phyloP scores from a whole-genome alignment of 2,329 filamentous ascomycete species.

The Clonostachys rosea region DNA sequence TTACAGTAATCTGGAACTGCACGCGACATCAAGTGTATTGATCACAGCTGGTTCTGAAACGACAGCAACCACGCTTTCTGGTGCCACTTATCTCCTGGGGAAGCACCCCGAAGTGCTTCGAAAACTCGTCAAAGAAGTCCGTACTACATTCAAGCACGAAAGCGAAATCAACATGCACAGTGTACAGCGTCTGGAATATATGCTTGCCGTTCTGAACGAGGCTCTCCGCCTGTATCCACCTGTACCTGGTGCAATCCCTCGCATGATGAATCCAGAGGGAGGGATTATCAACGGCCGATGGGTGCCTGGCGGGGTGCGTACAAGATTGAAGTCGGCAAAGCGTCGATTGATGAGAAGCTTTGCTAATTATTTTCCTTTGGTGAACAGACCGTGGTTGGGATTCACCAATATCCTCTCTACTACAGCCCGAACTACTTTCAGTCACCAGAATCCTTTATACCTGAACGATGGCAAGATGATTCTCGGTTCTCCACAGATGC shows the following conservation, averaged over 20 bases:
- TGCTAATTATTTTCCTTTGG: background rate
- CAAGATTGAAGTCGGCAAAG: too few species aligned
- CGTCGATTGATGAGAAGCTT: background rate
- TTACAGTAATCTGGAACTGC: too few species aligned
- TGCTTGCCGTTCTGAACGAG: slow-evolving; percentile 32
- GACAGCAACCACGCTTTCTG: background rate
- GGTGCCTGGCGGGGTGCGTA: background rate
- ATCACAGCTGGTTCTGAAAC: background rate
- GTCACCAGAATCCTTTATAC: slow-evolving; percentile 23
- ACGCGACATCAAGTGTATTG: background rate
- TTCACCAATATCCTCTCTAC: slow-evolving; percentile 23
- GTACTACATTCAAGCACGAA: background rate
- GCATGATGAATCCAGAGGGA: slow-evolving; percentile 4
- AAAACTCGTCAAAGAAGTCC: background rate
- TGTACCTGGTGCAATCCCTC: slow-evolving; percentile 5
- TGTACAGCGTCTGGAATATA: slow-evolving; percentile 24
- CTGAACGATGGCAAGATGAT: slow-evolving; percentile 26
- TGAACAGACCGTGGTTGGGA: slow-evolving; percentile 22
- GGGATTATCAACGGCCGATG: background rate
- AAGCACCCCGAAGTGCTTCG: background rate
- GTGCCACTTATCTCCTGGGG: background rate
- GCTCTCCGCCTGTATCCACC: slow-evolving; percentile 27
- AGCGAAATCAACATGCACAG: slow-evolving; percentile 22
- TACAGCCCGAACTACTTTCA: slow-evolving; percentile 22
- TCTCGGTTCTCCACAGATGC: slow-evolving; percentile 12